A percentile compares a stretch with the other conserved stretches of the same genome.
phyloP scores from a whole-genome alignment of 345 rosid species.

The Euphorbia tirucalli region DNA sequence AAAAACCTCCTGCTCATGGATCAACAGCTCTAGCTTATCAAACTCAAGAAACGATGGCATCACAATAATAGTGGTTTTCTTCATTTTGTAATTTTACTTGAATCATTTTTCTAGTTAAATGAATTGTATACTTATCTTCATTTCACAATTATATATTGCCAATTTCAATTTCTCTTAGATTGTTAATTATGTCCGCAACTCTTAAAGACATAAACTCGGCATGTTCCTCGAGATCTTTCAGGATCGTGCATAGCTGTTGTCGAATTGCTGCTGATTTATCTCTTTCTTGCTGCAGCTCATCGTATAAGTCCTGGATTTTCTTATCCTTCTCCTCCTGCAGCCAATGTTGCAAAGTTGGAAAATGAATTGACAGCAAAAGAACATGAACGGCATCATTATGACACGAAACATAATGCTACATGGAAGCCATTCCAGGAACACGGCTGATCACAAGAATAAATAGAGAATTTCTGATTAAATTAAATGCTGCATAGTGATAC shows the following conservation, averaged over 20 bases:
- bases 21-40: too few relatives aligned
- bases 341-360: neutral
- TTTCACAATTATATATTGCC: constrained; percentile 16
- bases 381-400: neutral
- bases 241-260: constrained; percentile 28
- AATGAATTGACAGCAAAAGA: neutral
- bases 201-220: constrained; percentile 34
- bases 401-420: neutral
- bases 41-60: too few relatives aligned
- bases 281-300: constrained; percentile 34
- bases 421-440: too few relatives aligned
- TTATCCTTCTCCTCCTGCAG: constrained; percentile 42
- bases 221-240: constrained; percentile 39
- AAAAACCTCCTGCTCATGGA: too few relatives aligned
- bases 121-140: neutral
- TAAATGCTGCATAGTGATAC: too few relatives aligned
- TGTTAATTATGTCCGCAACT: constrained; percentile 35
- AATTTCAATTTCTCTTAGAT: constrained; percentile 37
- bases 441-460: too few relatives aligned
- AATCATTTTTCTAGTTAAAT: neutral
- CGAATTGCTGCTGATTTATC: constrained; percentile 27
- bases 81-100: too few relatives aligned
- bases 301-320: constrained; percentile 35
- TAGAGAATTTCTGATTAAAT: too few relatives aligned
- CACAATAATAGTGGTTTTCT: too few relatives aligned